Conservation (phyloP, 75 land plant species). For the Picea glauca region DNA sequence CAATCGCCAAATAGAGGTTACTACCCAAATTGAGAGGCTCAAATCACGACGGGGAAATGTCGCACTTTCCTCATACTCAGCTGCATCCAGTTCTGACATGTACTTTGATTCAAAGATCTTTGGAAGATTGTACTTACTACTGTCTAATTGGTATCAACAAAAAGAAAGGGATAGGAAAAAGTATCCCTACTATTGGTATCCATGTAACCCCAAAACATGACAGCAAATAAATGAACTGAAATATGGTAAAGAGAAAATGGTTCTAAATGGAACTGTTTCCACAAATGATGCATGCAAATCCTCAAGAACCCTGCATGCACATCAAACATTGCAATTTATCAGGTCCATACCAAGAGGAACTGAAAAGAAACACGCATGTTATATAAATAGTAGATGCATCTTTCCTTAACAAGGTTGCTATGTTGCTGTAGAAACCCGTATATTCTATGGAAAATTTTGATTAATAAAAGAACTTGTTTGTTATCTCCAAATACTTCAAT, state of each 20-base stretch:
- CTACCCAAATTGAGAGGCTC: no score
- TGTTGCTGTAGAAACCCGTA: neutral
- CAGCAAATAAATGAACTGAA: constrained; percentile 76
- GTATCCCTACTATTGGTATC: constrained; percentile 93
- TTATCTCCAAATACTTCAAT: neutral
- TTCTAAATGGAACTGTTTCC: constrained; percentile 80
- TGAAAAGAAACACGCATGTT: neutral
- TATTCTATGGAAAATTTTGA: neutral
- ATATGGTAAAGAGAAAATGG: constrained; percentile 67
- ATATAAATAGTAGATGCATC: neutral
- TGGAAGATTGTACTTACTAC: constrained; percentile 61
- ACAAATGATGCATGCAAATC: constrained; percentile 78
- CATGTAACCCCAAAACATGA: constrained; percentile 90
- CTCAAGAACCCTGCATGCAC: constrained; percentile 66
- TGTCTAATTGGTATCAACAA: constrained; percentile 64
- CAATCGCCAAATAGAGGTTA: no score
- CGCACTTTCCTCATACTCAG: constrained; percentile 86
- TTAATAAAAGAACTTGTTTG: neutral
- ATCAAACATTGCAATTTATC: neutral
- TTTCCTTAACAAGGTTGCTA: no score
- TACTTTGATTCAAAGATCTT: constrained; percentile 54
- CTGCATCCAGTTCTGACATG: constrained; percentile 83
- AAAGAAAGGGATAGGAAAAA: constrained; percentile 90
- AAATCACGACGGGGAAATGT: constrained; percentile 40
- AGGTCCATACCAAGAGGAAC: neutral